These are phyloP conservation scores for Verruconis gallopava DNA, from an alignment of 2,329 filamentous ascomycete genomes.

Conservation along the genomic window DNA sequence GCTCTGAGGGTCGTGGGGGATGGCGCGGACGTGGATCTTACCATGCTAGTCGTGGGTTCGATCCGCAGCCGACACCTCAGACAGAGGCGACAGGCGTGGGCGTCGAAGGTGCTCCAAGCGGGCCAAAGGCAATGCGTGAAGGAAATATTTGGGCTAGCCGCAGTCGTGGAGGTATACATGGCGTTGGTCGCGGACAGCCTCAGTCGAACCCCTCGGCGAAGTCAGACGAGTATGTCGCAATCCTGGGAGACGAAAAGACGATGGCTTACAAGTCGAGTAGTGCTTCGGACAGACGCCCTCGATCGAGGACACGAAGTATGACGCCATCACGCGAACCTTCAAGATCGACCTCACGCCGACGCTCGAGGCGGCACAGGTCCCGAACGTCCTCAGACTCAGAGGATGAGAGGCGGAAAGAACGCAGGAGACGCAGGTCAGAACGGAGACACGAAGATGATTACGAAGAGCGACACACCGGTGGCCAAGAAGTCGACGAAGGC, in stretches of 20 bases:
- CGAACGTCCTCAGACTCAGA: slow-evolving; percentile 21
- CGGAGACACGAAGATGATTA: slow-evolving; percentile 29
- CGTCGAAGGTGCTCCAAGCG: slow-evolving; percentile 65
- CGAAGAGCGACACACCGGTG: slow-evolving; percentile 30
- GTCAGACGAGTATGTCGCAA: not conserved
- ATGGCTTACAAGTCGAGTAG: not conserved
- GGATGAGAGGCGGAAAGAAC: slow-evolving; percentile 25
- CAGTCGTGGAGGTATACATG: slow-evolving; percentile 19
- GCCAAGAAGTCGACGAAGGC: slow-evolving; percentile 24
- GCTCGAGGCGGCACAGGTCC: slow-evolving; percentile 33
- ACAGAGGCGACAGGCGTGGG: slow-evolving; percentile 37
- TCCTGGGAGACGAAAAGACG: not conserved
- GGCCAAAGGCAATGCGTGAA: slow-evolving; percentile 88
- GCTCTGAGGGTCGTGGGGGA: slow-evolving; percentile 3
- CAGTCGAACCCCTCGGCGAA: not conserved
- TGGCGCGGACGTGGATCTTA: slow-evolving; percentile 18
- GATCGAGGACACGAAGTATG: not conserved
- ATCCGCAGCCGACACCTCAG: not conserved
- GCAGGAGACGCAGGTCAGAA: slow-evolving; percentile 36
- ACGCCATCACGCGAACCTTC: slow-evolving; percentile 21
- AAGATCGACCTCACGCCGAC: slow-evolving; percentile 25
- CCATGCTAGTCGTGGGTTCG: slow-evolving; percentile 32
- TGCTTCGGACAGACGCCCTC: not conserved
- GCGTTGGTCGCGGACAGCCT: not conserved
- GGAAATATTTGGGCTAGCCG: slow-evolving; percentile 58